Evolutionary conservation across 495 filamentous ascomycete species (phyloP).

Genomic region (Lasiosphaeria miniovina): DNA sequence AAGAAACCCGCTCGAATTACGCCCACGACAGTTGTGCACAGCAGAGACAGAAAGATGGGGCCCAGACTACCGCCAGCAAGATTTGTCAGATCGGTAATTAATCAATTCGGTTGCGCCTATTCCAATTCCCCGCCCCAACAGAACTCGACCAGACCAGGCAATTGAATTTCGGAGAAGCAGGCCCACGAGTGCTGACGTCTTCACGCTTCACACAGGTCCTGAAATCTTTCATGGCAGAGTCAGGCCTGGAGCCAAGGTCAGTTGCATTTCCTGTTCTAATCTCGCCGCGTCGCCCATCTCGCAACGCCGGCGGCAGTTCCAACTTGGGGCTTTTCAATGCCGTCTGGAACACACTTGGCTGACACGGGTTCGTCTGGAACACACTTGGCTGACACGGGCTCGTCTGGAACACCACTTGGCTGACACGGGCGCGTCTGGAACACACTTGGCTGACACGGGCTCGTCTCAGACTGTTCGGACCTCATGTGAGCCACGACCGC

Average conservation of each 20-base stretch:
- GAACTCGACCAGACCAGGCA: too few species aligned
- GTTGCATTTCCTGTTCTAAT: slow-evolving; percentile 21
- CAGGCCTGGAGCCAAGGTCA: slow-evolving; percentile 85
- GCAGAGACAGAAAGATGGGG: slow-evolving; percentile 20
- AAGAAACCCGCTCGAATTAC: too few species aligned
- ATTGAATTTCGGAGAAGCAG: not conserved
- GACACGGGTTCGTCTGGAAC: too few species aligned
- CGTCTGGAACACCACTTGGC: too few species aligned
- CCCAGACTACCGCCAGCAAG: slow-evolving; percentile 31
- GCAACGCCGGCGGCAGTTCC: too few species aligned
- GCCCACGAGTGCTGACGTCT: not conserved
- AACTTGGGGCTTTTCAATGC: too few species aligned
- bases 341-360: too few species aligned
- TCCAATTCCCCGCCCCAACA: too few species aligned
- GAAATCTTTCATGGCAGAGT: slow-evolving; percentile 78
- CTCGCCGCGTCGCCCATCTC: not conserved
- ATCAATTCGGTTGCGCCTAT: not conserved
- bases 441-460: not conserved
- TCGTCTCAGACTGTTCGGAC: slow-evolving; percentile 38
- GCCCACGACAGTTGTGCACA: too few species aligned
- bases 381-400: not conserved
- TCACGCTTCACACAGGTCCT: slow-evolving; percentile 52
- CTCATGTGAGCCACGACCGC: slow-evolving; percentile 33
- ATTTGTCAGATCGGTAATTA: slow-evolving; percentile 42
- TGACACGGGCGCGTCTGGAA: too few species aligned